Evolutionary conservation across 805 yeast species (phyloP).

Genomic region (Ogataea allantospora): DNA sequence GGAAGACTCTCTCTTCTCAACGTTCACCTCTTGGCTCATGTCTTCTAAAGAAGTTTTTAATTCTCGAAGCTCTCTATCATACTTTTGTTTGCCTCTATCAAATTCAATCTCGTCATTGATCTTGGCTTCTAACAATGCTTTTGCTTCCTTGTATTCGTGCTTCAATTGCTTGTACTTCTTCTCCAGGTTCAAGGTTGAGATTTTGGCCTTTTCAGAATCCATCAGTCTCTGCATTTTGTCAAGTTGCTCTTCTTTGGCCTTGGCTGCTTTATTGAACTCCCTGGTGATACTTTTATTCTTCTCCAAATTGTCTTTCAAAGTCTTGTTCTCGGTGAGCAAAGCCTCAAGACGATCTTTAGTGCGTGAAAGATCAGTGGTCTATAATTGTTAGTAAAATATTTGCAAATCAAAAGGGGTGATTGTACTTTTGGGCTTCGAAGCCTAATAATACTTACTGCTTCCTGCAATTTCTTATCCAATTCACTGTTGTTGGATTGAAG

Average conservation of each 20-base stretch:
- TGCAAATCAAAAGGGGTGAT: conserved; percentile 7
- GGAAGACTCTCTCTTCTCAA: conserved; percentile 27
- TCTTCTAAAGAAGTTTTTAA: conserved; percentile 33
- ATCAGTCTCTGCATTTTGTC: conserved; percentile 28
- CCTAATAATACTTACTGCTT: conserved; percentile 26
- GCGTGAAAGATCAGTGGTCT: conserved; percentile 22
- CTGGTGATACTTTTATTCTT: conserved; percentile 36
- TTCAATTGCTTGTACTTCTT: conserved; percentile 40
- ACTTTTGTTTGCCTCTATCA: conserved; percentile 43
- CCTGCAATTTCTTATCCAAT: conserved; percentile 36
- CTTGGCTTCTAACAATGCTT: conserved; percentile 40
- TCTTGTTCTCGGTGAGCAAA: conserved; percentile 43
- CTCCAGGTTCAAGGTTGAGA: conserved; percentile 16
- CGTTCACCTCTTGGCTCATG: conserved; percentile 28
- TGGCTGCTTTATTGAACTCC: conserved; percentile 35
- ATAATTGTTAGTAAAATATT: conserved; percentile 19
- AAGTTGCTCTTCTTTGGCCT: conserved; percentile 37
- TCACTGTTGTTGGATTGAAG: conserved; percentile 30
- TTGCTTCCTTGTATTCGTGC: conserved; percentile 44
- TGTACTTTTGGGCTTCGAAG: conserved; percentile 12
- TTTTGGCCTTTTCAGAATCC: conserved; percentile 21
- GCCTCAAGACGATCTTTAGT: conserved; percentile 39
- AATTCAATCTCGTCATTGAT: conserved; percentile 43
- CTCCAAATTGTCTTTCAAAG: conserved; percentile 40
- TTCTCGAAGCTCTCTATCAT: conserved; percentile 39